phyloP scores from a whole-genome alignment of 2,329 filamentous ascomycete species.

The Talaromyces sp. region DNA sequence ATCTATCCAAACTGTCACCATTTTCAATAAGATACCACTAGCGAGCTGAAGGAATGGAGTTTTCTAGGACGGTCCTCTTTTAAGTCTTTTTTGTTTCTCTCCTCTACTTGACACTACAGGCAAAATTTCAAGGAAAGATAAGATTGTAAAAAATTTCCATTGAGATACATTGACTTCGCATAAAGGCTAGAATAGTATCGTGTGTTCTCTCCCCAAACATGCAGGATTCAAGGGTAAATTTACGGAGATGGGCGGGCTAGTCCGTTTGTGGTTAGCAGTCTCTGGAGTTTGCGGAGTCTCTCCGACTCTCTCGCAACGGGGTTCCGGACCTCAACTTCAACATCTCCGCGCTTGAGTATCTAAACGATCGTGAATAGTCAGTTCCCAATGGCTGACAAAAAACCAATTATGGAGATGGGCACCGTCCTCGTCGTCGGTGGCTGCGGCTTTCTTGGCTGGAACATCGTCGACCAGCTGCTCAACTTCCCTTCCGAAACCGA shows the following conservation, averaged over 20 bases:
- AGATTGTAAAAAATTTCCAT: not conserved
- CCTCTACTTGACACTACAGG: not conserved
- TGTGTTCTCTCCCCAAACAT: not conserved
- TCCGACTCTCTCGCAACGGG: not conserved
- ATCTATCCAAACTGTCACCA: not conserved
- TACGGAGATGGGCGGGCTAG: not conserved
- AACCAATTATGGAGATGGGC: conserved; percentile 49
- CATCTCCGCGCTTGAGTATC: not conserved
- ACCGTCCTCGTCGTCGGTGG: conserved; percentile 74
- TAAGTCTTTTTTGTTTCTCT: not conserved
- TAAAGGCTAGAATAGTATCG: not conserved
- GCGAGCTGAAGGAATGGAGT: not conserved
- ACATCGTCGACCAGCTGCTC: conserved; percentile 70
- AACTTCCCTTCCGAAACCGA: conserved; percentile 50
- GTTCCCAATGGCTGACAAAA: conserved; percentile 15
- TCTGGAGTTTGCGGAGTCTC: not conserved
- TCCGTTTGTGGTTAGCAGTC: not conserved
- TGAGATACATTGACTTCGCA: not conserved
- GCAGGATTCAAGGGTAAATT: not conserved
- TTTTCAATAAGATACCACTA: not conserved
- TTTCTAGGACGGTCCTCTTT: not conserved
- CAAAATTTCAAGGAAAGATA: not conserved
- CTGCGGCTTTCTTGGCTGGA: conserved; percentile 78
- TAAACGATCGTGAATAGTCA: not conserved
- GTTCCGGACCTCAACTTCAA: not conserved